Conservation (phyloP, 768 basidiomycete genomes). For the Rhodotorula graminis region DNA sequence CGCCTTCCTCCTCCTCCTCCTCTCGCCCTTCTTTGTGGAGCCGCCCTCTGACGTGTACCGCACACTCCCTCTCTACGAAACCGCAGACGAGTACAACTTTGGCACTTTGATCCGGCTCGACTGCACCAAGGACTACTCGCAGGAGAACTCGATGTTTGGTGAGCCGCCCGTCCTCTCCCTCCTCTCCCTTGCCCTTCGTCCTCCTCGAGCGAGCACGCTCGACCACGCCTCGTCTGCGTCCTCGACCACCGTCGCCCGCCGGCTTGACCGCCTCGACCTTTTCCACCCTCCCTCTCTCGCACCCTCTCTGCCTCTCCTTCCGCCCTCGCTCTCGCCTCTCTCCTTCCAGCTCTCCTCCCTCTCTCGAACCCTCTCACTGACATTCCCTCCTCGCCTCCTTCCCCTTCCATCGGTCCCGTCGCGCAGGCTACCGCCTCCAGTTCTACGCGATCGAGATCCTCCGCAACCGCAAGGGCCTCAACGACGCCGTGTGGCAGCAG, state of each 20-base stretch:
- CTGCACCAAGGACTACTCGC: conserved; percentile 71
- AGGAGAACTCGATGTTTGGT: conserved; percentile 94
- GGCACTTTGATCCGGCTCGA: conserved; percentile 86
- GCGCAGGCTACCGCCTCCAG: conserved; percentile 50
- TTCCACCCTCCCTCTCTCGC: too few species aligned
- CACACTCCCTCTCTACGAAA: background rate
- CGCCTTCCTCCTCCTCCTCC: background rate
- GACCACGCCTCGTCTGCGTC: too few species aligned
- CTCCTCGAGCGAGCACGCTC: too few species aligned
- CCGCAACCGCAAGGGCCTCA: conserved; percentile 82
- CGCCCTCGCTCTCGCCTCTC: too few species aligned
- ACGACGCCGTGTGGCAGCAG: conserved; percentile 72
- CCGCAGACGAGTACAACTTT: conserved; percentile 84
- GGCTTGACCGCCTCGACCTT: too few species aligned
- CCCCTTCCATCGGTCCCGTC: background rate
- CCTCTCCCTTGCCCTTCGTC: background rate
- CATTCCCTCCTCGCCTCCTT: background rate
- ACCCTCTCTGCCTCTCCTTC: too few species aligned
- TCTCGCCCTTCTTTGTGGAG: too few species aligned
- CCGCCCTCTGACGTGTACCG: too few species aligned
- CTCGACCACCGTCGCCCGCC: too few species aligned
- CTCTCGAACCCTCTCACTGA: too few species aligned
- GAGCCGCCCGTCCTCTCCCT: conserved; percentile 35
- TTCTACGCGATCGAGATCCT: conserved; percentile 97
- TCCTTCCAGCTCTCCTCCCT: background rate